Evolutionary conservation across 352 stramenopile genomes (phyloP).

Genomic region (Globisporangium spiculum): DNA sequence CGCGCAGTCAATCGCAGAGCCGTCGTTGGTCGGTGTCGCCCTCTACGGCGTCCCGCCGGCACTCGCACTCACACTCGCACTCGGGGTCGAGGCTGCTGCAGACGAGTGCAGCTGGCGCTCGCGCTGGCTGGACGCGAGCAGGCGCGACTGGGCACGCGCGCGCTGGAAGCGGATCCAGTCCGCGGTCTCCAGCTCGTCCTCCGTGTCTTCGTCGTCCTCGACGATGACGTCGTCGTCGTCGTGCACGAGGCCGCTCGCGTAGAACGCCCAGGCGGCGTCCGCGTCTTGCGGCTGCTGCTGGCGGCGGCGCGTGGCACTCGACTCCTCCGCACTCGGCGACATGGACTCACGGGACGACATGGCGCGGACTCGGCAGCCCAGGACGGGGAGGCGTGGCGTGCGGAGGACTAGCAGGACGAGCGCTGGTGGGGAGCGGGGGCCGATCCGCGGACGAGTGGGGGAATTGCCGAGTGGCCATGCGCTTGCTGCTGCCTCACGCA

Average conservation of each 20-base stretch:
- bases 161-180: slow-evolving; percentile 61
- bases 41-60: background rate
- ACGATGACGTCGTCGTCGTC: slow-evolving; percentile 30
- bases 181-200: slow-evolving; percentile 52
- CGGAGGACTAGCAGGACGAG: background rate
- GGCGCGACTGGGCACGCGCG: slow-evolving; percentile 42
- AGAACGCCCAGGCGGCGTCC: slow-evolving; percentile 45
- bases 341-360: slow-evolving; percentile 14
- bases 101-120: slow-evolving; percentile 18
- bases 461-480: slow-evolving; percentile 12
- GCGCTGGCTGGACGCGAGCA: slow-evolving; percentile 38
- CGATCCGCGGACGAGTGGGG: slow-evolving; percentile 8
- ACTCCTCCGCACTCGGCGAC: slow-evolving; percentile 9
- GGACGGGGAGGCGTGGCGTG: too few species aligned
- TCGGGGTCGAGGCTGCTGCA: background rate
- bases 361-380: slow-evolving; percentile 3
- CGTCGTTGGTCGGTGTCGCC: background rate
- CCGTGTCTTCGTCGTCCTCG: slow-evolving; percentile 48
- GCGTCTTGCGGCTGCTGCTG: background rate
- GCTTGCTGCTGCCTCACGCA: background rate
- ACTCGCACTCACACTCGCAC: background rate
- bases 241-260: slow-evolving; percentile 52
- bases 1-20: background rate
- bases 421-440: background rate
- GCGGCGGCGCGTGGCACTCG: background rate